phyloP scores from a whole-genome alignment of 2,329 filamentous ascomycete species.

The Colletotrichum limetticola region DNA sequence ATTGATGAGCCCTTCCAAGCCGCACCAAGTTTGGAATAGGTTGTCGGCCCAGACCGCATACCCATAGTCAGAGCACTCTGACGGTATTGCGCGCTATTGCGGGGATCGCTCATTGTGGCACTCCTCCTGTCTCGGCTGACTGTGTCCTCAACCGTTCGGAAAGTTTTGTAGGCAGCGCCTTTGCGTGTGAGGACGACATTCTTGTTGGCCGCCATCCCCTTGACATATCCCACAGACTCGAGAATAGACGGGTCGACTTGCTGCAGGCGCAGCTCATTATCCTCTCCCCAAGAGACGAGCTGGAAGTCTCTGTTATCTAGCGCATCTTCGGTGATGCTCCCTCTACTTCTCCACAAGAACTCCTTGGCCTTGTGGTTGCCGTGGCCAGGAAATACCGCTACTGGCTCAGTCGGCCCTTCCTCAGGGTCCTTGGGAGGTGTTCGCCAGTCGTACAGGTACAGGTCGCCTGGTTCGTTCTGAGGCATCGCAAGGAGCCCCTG shows the following conservation, averaged over 20 bases:
- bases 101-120: slow-evolving; percentile 71
- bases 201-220: slow-evolving; percentile 72
- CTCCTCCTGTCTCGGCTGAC: slow-evolving; percentile 66
- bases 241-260: slow-evolving; percentile 74
- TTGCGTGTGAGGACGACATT: slow-evolving; percentile 81
- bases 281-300: slow-evolving; percentile 91
- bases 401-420: slow-evolving; percentile 59
- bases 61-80: slow-evolving; percentile 57
- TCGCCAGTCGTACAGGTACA: slow-evolving; percentile 84
- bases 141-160: slow-evolving; percentile 75
- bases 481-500: slow-evolving; percentile 90
- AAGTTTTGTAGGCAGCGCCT: slow-evolving; percentile 87
- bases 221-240: slow-evolving; percentile 76
- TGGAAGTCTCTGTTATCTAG: slow-evolving; percentile 90
- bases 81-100: slow-evolving; percentile 53
- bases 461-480: slow-evolving; percentile 84
- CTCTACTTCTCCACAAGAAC: slow-evolving; percentile 88
- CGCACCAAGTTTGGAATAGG: slow-evolving; percentile 48
- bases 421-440: slow-evolving; percentile 55
- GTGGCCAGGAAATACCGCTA: slow-evolving; percentile 70
- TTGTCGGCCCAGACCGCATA: slow-evolving; percentile 56
- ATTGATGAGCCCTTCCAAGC: slow-evolving; percentile 68
- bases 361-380: slow-evolving; percentile 82
- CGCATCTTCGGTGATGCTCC: slow-evolving; percentile 72
- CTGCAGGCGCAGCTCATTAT: slow-evolving; percentile 84